A percentile compares a stretch with the other conserved stretches of the same genome.
Evolutionary conservation across 495 filamentous ascomycete genomes (phyloP).

Genomic region (Zalerion maritima): DNA sequence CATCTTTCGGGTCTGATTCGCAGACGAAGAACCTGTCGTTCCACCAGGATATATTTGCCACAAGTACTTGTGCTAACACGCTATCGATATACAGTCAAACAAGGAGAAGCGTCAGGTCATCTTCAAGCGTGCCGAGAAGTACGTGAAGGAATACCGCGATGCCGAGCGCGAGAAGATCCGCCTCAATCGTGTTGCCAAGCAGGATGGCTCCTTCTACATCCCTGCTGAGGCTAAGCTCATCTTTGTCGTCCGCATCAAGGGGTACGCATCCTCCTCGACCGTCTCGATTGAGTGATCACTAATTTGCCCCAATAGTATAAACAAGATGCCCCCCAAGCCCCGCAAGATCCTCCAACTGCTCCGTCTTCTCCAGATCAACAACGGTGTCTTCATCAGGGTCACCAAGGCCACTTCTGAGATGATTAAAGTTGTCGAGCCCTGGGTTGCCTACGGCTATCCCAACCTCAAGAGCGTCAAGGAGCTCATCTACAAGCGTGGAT

Average conservation of each 20-base stretch:
- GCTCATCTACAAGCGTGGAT: constrained; percentile 98
- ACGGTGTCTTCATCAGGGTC: constrained; percentile 91
- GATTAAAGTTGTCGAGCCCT: constrained; percentile 95
- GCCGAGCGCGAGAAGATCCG: constrained; percentile 97
- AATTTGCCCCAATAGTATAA: constrained; percentile 56
- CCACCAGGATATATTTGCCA: constrained; percentile 11
- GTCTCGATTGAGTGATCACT: background rate
- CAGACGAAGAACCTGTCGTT: too few relatives aligned
- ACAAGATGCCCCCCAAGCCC: constrained; percentile 99
- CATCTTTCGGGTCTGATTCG: constrained; percentile 99
- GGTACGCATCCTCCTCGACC: constrained; percentile 30
- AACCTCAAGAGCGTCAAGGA: constrained; percentile 98
- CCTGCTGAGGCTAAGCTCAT: constrained; percentile 88
- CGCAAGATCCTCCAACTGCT: constrained; percentile 99
- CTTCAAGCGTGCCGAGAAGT: constrained; percentile 99
- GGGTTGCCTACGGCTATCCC: constrained; percentile 97
- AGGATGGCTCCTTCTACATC: constrained; percentile 87
- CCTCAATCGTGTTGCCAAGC: constrained; percentile 72
- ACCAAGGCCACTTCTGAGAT: constrained; percentile 98
- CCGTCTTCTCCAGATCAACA: constrained; percentile 99
- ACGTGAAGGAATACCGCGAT: constrained; percentile 98
- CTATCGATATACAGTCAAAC: constrained; percentile 47
- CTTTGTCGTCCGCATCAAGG: constrained; percentile 99
- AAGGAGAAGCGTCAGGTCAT: constrained; percentile 95
- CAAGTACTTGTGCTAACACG: constrained; percentile 25